Evolutionary conservation across 1,139 yeast genomes (phyloP).

Genomic region (Pichia inconspicua): DNA sequence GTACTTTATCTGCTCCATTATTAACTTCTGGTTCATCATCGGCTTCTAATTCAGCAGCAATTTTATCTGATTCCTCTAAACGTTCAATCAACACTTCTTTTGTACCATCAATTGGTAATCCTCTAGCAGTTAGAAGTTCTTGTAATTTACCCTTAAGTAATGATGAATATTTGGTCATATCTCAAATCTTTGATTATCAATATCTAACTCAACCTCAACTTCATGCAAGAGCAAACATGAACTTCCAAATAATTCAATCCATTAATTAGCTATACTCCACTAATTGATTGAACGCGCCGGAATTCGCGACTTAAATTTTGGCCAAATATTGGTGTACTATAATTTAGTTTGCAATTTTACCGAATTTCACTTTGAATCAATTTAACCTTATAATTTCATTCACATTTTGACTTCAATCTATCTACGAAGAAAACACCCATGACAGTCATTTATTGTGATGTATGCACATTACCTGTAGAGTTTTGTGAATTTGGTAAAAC

Average conservation of each 20-base stretch:
- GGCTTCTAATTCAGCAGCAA: constrained; percentile 25
- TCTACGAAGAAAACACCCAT: neutral
- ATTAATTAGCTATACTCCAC: too few species aligned
- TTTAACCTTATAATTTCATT: too few species aligned
- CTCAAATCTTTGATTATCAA: neutral
- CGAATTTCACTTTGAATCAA: too few species aligned
- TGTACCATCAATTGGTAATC: constrained; percentile 68
- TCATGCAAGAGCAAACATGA: too few species aligned
- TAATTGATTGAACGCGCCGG: too few species aligned
- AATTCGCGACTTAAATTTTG: too few species aligned
- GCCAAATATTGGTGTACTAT: too few species aligned
- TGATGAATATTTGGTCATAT: constrained; percentile 13
- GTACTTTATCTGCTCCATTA: too few species aligned
- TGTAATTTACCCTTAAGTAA: constrained; percentile 14
- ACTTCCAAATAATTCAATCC: too few species aligned
- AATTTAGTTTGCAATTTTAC: too few species aligned
- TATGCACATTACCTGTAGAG: constrained; percentile 85
- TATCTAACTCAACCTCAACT: neutral
- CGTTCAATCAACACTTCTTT: constrained; percentile 77
- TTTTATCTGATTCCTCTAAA: constrained; percentile 37
- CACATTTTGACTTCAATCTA: too few species aligned
- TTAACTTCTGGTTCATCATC: constrained; percentile 17
- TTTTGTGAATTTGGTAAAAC: constrained; percentile 89
- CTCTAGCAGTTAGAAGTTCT: constrained; percentile 61
- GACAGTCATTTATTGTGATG: constrained; percentile 55